Percentiles rank a stretch among this genome's conserved stretches.
phyloP scores from a whole-genome alignment of 1,139 yeast genomes.

The Zygosaccharomyces pseudobailii region DNA sequence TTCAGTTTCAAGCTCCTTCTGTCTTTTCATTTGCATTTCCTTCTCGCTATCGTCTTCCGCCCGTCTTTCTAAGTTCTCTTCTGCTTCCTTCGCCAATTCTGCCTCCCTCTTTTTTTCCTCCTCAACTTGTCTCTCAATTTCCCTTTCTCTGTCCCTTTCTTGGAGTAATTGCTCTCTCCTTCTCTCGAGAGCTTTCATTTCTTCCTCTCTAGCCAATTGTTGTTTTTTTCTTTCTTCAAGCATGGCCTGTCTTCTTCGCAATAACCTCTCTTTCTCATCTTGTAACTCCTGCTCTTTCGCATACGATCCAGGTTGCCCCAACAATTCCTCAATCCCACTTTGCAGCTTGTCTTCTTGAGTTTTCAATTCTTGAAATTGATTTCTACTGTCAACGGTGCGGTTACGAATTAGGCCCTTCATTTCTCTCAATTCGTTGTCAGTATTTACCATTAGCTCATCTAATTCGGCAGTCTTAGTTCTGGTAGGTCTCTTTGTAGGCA shows the following conservation, averaged over 20 bases:
- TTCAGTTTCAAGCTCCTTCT: background rate
- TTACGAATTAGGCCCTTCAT: constrained; percentile 17
- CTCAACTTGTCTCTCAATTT: background rate
- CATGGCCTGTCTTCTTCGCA: background rate
- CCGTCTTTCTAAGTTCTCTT: background rate
- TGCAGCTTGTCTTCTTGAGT: constrained; percentile 1
- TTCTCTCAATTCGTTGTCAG: constrained; percentile 21
- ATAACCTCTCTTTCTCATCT: background rate
- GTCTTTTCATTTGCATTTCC: background rate
- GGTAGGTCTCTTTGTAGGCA: constrained; percentile 16
- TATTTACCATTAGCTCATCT: constrained; percentile 15
- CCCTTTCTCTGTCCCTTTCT: no score
- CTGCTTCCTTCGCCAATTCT: background rate
- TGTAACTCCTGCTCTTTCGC: background rate
- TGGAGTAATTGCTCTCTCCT: no score
- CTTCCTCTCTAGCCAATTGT: background rate
- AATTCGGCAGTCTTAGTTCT: constrained; percentile 20
- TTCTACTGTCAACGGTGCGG: constrained; percentile 1
- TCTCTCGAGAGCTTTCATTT: no score
- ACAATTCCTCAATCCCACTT: background rate
- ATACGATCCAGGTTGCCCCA: background rate
- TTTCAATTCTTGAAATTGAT: background rate
- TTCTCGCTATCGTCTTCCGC: background rate
- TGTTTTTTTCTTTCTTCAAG: background rate
- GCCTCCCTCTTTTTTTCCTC: background rate